Evolutionary conservation across 73 alveolate genomes (phyloP).

Genomic region (Paramecium sonneborni): DNA sequence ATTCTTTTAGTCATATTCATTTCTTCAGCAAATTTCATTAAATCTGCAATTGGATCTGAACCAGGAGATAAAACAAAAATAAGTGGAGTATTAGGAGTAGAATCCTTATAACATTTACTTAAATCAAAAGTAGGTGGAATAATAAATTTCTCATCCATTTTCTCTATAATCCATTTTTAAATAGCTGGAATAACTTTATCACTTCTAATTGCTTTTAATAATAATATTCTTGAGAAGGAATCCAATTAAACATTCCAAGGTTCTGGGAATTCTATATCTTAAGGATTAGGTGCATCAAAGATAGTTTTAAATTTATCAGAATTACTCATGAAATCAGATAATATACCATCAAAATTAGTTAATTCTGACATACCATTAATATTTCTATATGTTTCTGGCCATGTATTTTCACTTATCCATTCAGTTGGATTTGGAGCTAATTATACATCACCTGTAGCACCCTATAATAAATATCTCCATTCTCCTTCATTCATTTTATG

Average conservation of each 20-base stretch:
- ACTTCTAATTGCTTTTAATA: conserved; percentile 93
- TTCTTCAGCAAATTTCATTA: conserved; percentile 97
- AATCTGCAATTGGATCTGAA: conserved; percentile 99
- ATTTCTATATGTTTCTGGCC: conserved; percentile 96
- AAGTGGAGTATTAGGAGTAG: conserved; percentile 98
- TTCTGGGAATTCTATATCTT: conserved; percentile 86
- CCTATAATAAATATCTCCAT: conserved; percentile 95
- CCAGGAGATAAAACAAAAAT: conserved; percentile 99
- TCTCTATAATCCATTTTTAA: conserved; percentile 91
- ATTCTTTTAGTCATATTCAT: conserved; percentile 85
- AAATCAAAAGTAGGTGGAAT: conserved; percentile 99
- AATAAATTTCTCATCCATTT: conserved; percentile 95
- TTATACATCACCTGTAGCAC: conserved; percentile 95
- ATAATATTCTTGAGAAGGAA: conserved; percentile 88
- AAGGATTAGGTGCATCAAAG: conserved; percentile 94
- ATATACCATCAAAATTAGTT: conserved; percentile 89
- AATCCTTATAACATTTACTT: conserved; percentile 97
- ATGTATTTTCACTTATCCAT: conserved; percentile 97
- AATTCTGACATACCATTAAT: conserved; percentile 88
- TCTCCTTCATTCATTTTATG: conserved; percentile 72
- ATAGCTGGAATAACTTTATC: conserved; percentile 94
- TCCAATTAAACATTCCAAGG: conserved; percentile 94
- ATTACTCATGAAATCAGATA: conserved; percentile 87
- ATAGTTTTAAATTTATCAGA: conserved; percentile 85
- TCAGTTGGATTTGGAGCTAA: conserved; percentile 95